Evolutionary conservation across 106 monocot genomes (phyloP).

Genomic region (Platanthera zijinensis): DNA sequence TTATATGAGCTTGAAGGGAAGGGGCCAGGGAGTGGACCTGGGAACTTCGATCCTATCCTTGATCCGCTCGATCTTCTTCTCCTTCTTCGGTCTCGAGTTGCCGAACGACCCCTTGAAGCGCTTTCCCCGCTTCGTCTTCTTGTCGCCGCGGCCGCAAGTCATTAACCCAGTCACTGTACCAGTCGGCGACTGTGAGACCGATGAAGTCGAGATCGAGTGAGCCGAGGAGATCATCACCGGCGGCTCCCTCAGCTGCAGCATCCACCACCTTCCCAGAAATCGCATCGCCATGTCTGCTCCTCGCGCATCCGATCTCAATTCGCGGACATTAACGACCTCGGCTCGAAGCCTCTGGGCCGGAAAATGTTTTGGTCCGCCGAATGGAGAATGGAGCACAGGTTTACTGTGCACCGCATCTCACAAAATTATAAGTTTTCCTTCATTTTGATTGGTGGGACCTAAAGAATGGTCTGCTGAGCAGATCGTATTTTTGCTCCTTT

Average conservation of each 20-base stretch:
- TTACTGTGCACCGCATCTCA: too few species aligned
- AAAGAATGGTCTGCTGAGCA: too few species aligned
- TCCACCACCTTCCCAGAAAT: constrained; percentile 25
- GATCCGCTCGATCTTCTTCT: constrained; percentile 89
- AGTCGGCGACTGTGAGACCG: neutral
- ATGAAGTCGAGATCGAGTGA: neutral
- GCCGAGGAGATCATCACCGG: neutral
- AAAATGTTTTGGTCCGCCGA: too few species aligned
- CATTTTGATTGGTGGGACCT: too few species aligned
- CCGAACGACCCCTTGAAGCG: constrained; percentile 92
- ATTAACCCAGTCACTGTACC: constrained; percentile 12
- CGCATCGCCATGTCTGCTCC: constrained; percentile 8
- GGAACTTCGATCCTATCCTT: constrained; percentile 89
- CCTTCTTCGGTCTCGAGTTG: constrained; percentile 69
- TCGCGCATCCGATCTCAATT: neutral
- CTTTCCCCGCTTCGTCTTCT: constrained; percentile 90
- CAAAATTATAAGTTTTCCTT: too few species aligned
- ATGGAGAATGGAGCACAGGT: too few species aligned
- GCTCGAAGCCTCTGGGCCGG: too few species aligned
- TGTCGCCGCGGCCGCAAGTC: constrained; percentile 82
- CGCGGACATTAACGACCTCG: too few species aligned
- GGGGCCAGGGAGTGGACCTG: constrained; percentile 93
- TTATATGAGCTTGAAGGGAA: constrained; percentile 93
- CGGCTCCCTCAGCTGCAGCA: constrained; percentile 21
- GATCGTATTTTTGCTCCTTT: too few species aligned